Conservation (phyloP, 2,329 filamentous ascomycete genomes). For the Xylaria multiplex region DNA sequence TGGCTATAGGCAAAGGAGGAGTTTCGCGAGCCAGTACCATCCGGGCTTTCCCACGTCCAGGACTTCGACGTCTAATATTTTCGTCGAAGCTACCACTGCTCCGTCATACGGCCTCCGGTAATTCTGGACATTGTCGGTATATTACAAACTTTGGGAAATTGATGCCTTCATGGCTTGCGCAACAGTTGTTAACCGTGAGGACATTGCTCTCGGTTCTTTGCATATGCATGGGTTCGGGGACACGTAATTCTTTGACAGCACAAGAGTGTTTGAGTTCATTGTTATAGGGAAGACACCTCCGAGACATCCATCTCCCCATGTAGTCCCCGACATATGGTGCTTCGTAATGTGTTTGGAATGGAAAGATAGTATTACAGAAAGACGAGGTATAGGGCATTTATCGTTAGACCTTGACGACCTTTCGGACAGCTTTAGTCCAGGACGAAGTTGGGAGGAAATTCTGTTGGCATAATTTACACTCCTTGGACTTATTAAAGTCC, state of each 20-base stretch:
- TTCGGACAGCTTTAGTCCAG: no score
- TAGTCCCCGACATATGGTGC: no score
- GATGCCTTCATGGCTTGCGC: not conserved
- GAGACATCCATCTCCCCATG: no score
- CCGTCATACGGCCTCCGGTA: not conserved
- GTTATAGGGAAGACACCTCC: not conserved
- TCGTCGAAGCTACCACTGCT: not conserved
- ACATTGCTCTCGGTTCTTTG: not conserved
- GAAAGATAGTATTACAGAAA: no score
- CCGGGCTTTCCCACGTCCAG: not conserved
- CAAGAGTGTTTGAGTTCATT: not conserved
- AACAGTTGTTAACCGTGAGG: not conserved
- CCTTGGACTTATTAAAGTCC: no score
- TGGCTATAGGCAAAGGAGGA: not conserved
- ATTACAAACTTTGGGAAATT: not conserved
- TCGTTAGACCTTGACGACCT: no score
- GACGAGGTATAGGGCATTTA: no score
- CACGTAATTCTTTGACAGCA: not conserved
- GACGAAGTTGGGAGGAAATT: no score
- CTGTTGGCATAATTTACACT: no score
- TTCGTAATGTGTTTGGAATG: no score
- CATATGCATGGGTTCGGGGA: not conserved
- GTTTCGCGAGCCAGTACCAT: not conserved
- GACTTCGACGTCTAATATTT: not conserved
- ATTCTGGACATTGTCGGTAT: conserved; percentile 7